Base-by-base conservation (phyloP, 2,329 filamentous ascomycete species). In the Colletotrichum kahawae region DNA sequence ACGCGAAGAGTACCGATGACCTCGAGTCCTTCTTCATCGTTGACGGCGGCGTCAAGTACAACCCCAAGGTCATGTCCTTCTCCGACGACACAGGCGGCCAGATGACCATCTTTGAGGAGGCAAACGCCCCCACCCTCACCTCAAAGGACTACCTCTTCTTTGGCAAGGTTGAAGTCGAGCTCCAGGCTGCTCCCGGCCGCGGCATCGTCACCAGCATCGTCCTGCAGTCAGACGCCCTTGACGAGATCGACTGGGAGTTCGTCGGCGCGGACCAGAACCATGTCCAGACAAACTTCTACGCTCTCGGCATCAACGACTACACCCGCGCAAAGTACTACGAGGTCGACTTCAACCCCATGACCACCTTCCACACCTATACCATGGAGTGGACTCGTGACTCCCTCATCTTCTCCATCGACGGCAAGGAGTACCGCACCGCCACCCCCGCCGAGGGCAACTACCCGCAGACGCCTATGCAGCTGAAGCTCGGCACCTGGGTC, bases 381-480 rank as follows among this genome's bases (percentile, higher is more conserved):
- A 83, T 95, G 67, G 90, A 93, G 84, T 95, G 93, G 93, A 93
- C 90, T 27, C 81, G 87, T 33, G 87, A 90, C 9, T 81, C 84
- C 38, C 85, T 93, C 75, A 84, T 87, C 74, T 95, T 92, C 89
- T 87, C 89, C 80, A 89, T 95, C 70, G 87, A 92, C 79, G 87
- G 86, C 73, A 78, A 77, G 7, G 79, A 84, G 29, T 81, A 88
- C 29, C 89, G 90, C 73, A 88, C 85, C 4, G 85, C 87, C 48
- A 85, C 89, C 62, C 85, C 85, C 10, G 83, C 86, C 71, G 85
- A 86, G 64, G 90, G 89, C 75, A 88, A 86, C 82, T 95, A 89
- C 84, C 93, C 93, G 3, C 93, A 95, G 84, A 93, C 92, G 1
- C 93, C 93, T 12, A 93, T 93, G 89, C 89, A 90, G 70, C 81